Evolutionary conservation across 768 basidiomycete species (phyloP).

Genomic region (Saitozyma podzolica): DNA sequence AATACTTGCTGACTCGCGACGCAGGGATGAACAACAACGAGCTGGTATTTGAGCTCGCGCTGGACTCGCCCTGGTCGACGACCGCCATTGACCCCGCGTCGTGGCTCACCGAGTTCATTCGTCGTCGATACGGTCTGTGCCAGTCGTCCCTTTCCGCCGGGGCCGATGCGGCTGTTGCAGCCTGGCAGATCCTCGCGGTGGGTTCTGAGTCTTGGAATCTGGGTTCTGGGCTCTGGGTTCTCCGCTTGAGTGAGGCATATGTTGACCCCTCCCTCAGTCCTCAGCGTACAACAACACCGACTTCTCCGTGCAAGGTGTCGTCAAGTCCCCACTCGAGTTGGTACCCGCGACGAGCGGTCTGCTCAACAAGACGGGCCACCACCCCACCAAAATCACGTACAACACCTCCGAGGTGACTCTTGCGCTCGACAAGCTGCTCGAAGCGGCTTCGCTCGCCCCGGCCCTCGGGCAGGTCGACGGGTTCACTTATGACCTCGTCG

Average conservation of each 20-base stretch:
- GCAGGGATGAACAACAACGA: no score
- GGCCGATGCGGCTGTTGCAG: no score
- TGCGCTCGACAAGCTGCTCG: not conserved
- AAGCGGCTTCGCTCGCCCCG: not conserved
- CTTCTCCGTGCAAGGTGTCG: not conserved
- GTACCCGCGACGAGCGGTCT: not conserved
- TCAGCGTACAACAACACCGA: not conserved
- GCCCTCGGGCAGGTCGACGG: not conserved
- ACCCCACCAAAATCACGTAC: not conserved
- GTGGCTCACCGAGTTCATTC: no score
- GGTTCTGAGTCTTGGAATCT: no score
- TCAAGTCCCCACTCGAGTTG: not conserved
- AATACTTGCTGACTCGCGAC: no score
- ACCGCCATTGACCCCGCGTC: no score
- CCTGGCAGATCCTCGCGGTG: no score
- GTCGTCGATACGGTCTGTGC: no score
- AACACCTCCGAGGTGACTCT: not conserved
- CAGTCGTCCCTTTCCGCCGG: no score
- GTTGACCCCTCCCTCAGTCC: not conserved
- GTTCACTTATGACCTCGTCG: not conserved
- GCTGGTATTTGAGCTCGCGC: no score
- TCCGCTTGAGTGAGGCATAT: not conserved
- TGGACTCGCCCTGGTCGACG: no score
- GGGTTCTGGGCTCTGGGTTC: not conserved
- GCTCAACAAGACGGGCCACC: not conserved